A percentile compares a stretch with the other conserved stretches of the same genome.
Evolutionary conservation across 1,284 basidiomycete species (phyloP).

Genomic region (Ustilago trichophora): DNA sequence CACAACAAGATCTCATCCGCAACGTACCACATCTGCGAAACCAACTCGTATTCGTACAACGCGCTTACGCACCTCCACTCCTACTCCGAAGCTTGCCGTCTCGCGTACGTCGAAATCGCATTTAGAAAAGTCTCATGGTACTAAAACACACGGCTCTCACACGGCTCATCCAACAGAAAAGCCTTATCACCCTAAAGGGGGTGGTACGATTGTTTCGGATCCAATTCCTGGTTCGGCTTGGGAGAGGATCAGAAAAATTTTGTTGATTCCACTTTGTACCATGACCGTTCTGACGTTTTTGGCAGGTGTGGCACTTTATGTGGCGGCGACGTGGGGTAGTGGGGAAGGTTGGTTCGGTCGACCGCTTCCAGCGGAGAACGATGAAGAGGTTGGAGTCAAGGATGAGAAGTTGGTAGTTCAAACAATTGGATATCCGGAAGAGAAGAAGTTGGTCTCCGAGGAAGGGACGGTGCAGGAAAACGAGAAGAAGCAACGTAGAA

Average conservation of each 20-base stretch:
- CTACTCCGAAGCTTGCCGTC: no score
- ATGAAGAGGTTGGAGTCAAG: background rate
- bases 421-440: background rate
- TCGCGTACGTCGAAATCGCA: no score
- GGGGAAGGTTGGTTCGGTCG: constrained; percentile 25
- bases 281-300: constrained; percentile 14
- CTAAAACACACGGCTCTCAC: background rate
- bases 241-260: constrained; percentile 12
- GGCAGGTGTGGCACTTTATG: constrained; percentile 4
- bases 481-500: background rate
- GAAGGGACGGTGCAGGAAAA: background rate
- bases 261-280: constrained; percentile 9
- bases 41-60: no score
- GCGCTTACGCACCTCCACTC: no score
- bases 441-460: background rate
- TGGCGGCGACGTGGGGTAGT: constrained; percentile 20
- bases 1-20: no score
- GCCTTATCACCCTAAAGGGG: background rate
- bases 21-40: no score
- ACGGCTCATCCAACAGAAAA: background rate
- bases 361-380: background rate
- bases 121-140: background rate
- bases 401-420: background rate
- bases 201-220: constrained; percentile 1
- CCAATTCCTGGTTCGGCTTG: constrained; percentile 13